Conservation (phyloP, 2,329 filamentous ascomycete genomes). For the Hirsutella minnesotensis region DNA sequence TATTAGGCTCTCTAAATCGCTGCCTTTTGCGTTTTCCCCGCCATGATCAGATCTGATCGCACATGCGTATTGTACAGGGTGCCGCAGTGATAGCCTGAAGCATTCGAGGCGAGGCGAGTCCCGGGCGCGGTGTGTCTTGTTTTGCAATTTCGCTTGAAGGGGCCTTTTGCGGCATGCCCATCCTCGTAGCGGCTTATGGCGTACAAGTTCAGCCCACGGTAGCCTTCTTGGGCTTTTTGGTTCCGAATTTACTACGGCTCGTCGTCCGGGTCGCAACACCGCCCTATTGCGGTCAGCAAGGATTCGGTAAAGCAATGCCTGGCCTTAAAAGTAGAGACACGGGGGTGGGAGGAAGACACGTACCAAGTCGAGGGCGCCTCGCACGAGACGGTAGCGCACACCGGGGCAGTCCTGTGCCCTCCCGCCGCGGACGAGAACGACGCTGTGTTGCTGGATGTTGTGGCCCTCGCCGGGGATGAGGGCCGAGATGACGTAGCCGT, state of each 20-base stretch:
- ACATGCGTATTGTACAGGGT: too few species aligned
- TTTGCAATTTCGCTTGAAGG: too few species aligned
- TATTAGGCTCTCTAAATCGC: constrained; percentile 2
- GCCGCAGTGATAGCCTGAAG: too few species aligned
- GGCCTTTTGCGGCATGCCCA: too few species aligned
- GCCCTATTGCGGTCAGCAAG: constrained; percentile 43
- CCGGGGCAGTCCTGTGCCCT: constrained; percentile 94
- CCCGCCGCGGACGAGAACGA: constrained; percentile 89
- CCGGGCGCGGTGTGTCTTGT: too few species aligned
- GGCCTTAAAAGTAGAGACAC: not conserved
- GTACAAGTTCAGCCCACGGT: constrained; percentile 30
- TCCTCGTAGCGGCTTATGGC: too few species aligned
- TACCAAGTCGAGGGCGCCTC: constrained; percentile 89
- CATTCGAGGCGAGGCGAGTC: too few species aligned
- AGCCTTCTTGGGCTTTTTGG: constrained; percentile 93
- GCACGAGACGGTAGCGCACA: constrained; percentile 89
- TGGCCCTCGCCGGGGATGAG: constrained; percentile 98
- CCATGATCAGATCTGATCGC: not conserved
- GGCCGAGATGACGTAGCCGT: constrained; percentile 74
- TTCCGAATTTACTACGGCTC: constrained; percentile 91
- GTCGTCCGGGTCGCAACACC: constrained; percentile 78
- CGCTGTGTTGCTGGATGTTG: constrained; percentile 97
- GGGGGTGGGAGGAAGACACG: constrained; percentile 22
- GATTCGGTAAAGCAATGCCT: too few species aligned
- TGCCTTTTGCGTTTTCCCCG: not conserved